These are phyloP conservation scores for Candida orba DNA, from an alignment of 805 yeast species.

Conservation along the genomic window DNA sequence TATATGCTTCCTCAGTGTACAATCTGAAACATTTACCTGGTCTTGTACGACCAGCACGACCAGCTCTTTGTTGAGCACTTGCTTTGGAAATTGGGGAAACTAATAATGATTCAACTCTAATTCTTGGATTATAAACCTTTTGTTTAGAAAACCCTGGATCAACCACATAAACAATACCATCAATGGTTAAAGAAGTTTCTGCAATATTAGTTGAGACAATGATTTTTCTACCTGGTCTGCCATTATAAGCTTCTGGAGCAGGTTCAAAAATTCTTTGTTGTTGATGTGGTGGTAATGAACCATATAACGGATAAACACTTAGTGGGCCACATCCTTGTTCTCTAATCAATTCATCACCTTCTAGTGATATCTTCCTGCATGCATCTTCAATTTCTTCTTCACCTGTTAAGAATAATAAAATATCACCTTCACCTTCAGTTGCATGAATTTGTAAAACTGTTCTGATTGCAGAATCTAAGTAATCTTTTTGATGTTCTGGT, in stretches of 20 bases:
- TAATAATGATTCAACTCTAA: slow-evolving; percentile 86
- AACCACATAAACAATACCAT: slow-evolving; percentile 94
- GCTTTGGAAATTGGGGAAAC: slow-evolving; percentile 98
- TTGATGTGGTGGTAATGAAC: slow-evolving; percentile 92
- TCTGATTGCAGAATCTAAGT: slow-evolving; percentile 88
- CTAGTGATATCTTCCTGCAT: slow-evolving; percentile 78
- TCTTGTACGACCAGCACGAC: slow-evolving; percentile 99
- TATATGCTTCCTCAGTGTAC: slow-evolving; percentile 94
- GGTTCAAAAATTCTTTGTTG: slow-evolving; percentile 91
- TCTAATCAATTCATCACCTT: slow-evolving; percentile 80
- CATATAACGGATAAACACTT: slow-evolving; percentile 87
- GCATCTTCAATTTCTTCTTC: slow-evolving; percentile 98
- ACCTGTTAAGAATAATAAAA: slow-evolving; percentile 83
- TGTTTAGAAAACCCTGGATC: slow-evolving; percentile 98
- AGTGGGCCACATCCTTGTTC: slow-evolving; percentile 90
- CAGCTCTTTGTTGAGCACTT: slow-evolving; percentile 96
- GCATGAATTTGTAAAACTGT: slow-evolving; percentile 96
- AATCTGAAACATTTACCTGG: slow-evolving; percentile 97
- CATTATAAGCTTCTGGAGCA: slow-evolving; percentile 70
- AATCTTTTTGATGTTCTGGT: slow-evolving; percentile 93
- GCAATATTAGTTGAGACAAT: slow-evolving; percentile 93
- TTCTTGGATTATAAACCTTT: slow-evolving; percentile 93
- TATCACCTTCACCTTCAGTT: slow-evolving; percentile 90
- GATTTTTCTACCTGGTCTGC: slow-evolving; percentile 92
- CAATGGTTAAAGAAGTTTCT: slow-evolving; percentile 95